A percentile compares a stretch with the other conserved stretches of the same genome.
Conservation (phyloP, 2,329 filamentous ascomycete genomes). For the Bertia moriformis region DNA sequence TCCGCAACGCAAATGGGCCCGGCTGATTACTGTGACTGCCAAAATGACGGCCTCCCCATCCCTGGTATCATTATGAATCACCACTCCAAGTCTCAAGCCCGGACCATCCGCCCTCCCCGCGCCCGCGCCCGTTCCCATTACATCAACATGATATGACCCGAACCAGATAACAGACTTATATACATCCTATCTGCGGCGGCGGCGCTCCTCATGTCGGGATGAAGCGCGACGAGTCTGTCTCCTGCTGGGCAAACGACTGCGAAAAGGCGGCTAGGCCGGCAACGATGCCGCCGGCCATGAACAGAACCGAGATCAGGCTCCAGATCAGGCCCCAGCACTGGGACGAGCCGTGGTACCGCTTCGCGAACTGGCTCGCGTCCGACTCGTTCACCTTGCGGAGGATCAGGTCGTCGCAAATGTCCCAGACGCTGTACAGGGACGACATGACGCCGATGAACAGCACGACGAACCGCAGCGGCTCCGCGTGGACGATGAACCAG, state of each 20-base stretch:
- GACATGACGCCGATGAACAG: constrained; percentile 41
- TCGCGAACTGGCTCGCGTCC: constrained; percentile 35
- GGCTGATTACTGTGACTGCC: too few species aligned
- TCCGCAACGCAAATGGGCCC: too few species aligned
- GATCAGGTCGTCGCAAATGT: constrained; percentile 33
- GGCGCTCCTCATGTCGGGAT: constrained; percentile 13
- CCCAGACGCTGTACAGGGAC: constrained; percentile 26
- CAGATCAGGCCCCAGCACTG: constrained; percentile 38
- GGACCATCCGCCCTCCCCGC: too few species aligned
- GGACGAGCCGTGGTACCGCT: constrained; percentile 34
- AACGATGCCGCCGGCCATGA: constrained; percentile 33
- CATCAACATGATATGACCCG: too few species aligned
- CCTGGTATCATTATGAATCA: too few species aligned
- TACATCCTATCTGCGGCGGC: too few species aligned
- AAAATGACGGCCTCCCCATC: too few species aligned
- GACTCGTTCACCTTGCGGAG: constrained; percentile 35
- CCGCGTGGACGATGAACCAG: constrained; percentile 38
- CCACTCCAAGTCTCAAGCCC: too few species aligned
- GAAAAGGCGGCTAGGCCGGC: constrained; percentile 33
- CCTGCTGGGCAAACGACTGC: constrained; percentile 28
- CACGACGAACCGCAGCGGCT: constrained; percentile 31
- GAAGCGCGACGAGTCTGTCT: constrained; percentile 30
- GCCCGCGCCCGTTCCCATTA: too few species aligned
- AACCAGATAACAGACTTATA: too few species aligned
- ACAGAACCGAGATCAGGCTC: constrained; percentile 28